Evolutionary conservation across 352 stramenopile species (phyloP).

Genomic region (Hyaloperonospora arabidopsidis): DNA sequence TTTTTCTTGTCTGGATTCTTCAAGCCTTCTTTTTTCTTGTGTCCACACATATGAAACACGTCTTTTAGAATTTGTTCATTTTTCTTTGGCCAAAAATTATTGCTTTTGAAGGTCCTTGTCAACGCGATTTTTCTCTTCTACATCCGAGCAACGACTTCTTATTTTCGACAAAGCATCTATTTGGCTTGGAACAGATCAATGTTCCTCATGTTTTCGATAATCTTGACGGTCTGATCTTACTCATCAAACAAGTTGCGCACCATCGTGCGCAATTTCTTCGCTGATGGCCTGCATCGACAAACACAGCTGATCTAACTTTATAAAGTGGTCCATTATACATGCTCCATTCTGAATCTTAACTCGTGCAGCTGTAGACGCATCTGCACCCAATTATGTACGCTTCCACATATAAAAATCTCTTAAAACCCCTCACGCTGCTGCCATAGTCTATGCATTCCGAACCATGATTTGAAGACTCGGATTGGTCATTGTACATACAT

Average conservation of each 20-base stretch:
- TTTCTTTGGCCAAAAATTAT: not conserved
- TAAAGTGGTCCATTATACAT: not conserved
- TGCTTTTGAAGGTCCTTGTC: not conserved
- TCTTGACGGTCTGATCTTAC: not conserved
- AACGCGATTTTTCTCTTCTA: not conserved
- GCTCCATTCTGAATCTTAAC: not conserved
- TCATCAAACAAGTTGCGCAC: not conserved
- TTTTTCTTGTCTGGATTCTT: not conserved
- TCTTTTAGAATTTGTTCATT: not conserved
- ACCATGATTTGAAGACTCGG: not conserved
- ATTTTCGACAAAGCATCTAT: not conserved
- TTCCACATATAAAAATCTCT: not conserved
- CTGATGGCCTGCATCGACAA: too few species aligned
- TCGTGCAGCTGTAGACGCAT: not conserved
- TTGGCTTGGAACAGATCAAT: conserved; percentile 1
- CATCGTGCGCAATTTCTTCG: not conserved
- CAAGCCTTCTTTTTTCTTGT: not conserved
- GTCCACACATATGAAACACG: not conserved
- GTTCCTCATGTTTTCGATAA: not conserved
- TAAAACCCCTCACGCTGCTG: not conserved
- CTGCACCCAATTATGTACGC: not conserved
- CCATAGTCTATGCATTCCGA: not conserved
- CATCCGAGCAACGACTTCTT: not conserved
- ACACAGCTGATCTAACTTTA: not conserved
- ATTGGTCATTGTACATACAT: not conserved